These are phyloP conservation scores for Glutinoglossum americanum DNA, from an alignment of 495 filamentous ascomycete species.

Conservation along the genomic window DNA sequence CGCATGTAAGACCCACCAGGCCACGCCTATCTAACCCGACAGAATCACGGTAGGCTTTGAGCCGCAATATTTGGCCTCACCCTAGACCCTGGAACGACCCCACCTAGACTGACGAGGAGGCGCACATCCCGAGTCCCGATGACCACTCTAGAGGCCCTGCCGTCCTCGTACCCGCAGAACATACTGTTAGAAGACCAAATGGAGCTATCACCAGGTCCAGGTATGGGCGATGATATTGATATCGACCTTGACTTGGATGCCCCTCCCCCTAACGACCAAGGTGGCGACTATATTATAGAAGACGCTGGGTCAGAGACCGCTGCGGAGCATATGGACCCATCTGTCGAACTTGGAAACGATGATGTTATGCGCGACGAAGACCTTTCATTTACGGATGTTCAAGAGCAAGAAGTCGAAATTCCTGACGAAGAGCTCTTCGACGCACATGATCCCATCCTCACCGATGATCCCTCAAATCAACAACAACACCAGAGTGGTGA, in stretches of 20 bases:
- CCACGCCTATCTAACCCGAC: neutral
- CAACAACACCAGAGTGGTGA: neutral
- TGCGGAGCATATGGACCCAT: conserved; percentile 11
- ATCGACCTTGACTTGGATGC: conserved; percentile 51
- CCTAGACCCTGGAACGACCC: neutral
- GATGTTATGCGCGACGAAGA: conserved; percentile 27
- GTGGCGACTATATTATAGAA: conserved; percentile 44
- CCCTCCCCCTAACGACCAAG: conserved; percentile 25
- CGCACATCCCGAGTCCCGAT: neutral
- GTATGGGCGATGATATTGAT: conserved; percentile 41
- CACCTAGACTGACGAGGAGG: neutral
- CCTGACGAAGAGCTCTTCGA: conserved; percentile 9
- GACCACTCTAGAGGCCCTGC: neutral
- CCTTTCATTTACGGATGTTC: neutral
- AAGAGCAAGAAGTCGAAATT: conserved; percentile 1
- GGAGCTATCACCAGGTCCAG: neutral
- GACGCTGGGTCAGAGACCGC: conserved; percentile 16
- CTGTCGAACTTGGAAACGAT: conserved; percentile 18
- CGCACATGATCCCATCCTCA: conserved; percentile 1
- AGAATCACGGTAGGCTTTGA: neutral
- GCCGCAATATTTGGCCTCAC: neutral
- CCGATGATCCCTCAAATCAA: neutral
- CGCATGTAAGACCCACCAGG: neutral
- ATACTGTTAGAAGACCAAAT: neutral
- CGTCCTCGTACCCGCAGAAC: neutral